These are phyloP conservation scores for Solanum chiquidenum DNA, from an alignment of 257 asterid genomes.

Conservation along the genomic window DNA sequence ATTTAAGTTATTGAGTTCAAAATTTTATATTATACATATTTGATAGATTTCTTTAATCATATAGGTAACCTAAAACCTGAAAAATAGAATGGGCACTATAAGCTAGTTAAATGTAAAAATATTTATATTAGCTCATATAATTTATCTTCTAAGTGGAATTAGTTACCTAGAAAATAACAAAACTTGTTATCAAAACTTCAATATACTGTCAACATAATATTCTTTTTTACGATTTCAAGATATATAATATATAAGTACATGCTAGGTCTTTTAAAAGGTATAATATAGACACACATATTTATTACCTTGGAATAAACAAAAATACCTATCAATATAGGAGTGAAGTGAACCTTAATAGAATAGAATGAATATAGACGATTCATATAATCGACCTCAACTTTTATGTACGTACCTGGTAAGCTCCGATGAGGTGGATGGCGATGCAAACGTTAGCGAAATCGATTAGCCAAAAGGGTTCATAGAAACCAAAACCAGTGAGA, in stretches of 20 bases:
- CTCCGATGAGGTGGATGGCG: slow-evolving; percentile 23
- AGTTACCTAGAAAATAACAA: not conserved
- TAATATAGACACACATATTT: not conserved
- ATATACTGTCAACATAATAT: not conserved
- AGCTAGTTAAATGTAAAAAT: too few species aligned
- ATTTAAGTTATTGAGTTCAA: not conserved
- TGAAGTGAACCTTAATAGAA: not conserved
- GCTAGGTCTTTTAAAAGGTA: not conserved
- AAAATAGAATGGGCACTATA: too few species aligned
- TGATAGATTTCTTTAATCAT: not conserved
- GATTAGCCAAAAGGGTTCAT: slow-evolving; percentile 28
- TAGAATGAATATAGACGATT: not conserved
- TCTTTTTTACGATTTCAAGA: not conserved
- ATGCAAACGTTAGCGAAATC: slow-evolving; percentile 26
- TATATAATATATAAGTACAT: not conserved
- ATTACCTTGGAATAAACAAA: not conserved
- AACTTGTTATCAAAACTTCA: not conserved
- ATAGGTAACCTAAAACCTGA: not conserved
- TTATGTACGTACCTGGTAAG: slow-evolving; percentile 14
- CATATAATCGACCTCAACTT: not conserved
- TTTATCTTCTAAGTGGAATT: not conserved
- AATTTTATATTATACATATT: not conserved
- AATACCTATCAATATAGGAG: not conserved
- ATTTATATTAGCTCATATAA: not conserved
- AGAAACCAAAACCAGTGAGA: slow-evolving; percentile 33